phyloP scores from a whole-genome alignment of 129 eudicot genomes.

The Arctium minus region DNA sequence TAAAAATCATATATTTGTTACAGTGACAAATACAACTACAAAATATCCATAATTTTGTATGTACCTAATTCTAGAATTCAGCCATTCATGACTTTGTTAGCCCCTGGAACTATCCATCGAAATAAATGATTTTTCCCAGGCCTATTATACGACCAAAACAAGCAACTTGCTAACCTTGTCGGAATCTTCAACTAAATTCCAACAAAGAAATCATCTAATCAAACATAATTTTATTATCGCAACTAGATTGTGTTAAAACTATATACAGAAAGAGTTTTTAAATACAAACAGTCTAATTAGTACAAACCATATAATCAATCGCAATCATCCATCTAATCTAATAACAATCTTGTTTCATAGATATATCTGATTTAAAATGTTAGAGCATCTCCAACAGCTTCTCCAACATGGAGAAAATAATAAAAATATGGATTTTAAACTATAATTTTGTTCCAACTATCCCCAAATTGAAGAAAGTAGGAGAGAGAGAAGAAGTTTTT shows the following conservation, averaged over 20 bases:
- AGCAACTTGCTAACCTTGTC: conserved; percentile 21
- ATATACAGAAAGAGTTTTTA: too few relatives aligned
- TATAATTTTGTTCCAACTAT: too few relatives aligned
- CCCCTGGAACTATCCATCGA: not conserved
- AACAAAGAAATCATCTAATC: not conserved
- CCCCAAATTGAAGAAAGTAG: too few relatives aligned
- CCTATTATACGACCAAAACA: not conserved
- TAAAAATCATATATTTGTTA: not conserved
- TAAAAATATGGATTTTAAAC: too few relatives aligned
- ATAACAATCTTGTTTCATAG: too few relatives aligned
- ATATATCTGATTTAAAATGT: too few relatives aligned
- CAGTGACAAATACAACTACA: not conserved
- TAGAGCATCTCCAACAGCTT: too few relatives aligned
- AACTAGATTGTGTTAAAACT: not conserved
- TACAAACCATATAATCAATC: too few relatives aligned
- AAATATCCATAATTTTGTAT: not conserved
- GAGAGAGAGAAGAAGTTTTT: too few relatives aligned
- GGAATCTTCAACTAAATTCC: conserved; percentile 25
- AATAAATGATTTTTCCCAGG: not conserved
- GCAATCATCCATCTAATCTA: too few relatives aligned
- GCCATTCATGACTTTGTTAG: not conserved
- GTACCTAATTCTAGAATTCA: not conserved
- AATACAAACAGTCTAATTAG: too few relatives aligned
- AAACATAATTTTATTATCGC: not conserved
- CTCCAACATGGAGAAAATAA: too few relatives aligned